Evolutionary conservation across 164 flowering plant species (phyloP).

Genomic region (Euptelea pleiosperma): DNA sequence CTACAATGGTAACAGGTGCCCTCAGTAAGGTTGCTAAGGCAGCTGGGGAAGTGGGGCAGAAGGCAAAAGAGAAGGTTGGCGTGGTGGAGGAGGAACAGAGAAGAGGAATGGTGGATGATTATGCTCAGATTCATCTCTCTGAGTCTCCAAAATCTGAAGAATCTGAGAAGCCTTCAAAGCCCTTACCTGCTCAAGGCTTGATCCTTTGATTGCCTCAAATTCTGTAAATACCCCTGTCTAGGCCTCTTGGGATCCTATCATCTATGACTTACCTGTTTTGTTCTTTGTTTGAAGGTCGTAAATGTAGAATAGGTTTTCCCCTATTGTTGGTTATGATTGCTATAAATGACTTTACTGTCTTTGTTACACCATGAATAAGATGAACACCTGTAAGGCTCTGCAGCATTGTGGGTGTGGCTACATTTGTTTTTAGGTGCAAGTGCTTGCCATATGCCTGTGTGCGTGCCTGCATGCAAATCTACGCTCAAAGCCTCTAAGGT

Average conservation of each 20-base stretch:
- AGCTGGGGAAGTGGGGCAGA: constrained; percentile 83
- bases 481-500: too few relatives aligned
- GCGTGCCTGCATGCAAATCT: too few relatives aligned
- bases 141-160: constrained; percentile 50
- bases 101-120: constrained; percentile 55
- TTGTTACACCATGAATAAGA: neutral
- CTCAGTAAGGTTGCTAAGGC: constrained; percentile 81
- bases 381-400: neutral
- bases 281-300: constrained; percentile 8
- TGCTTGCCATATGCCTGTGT: too few relatives aligned
- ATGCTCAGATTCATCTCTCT: constrained; percentile 51
- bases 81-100: constrained; percentile 60
- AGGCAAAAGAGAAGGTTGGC: constrained; percentile 70
- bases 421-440: neutral
- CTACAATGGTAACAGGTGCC: constrained; percentile 86
- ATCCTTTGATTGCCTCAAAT: constrained; percentile 40
- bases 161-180: constrained; percentile 36
- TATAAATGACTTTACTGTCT: neutral
- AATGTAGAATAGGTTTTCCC: constrained; percentile 6
- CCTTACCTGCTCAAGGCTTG: constrained; percentile 49
- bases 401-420: neutral
- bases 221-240: constrained; percentile 26
- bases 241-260: constrained; percentile 3
- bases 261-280: constrained; percentile 12
- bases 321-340: constrained; percentile 3